phyloP scores from a whole-genome alignment of 2,329 filamentous ascomycete species.

The Rutstroemia sydowiana region DNA sequence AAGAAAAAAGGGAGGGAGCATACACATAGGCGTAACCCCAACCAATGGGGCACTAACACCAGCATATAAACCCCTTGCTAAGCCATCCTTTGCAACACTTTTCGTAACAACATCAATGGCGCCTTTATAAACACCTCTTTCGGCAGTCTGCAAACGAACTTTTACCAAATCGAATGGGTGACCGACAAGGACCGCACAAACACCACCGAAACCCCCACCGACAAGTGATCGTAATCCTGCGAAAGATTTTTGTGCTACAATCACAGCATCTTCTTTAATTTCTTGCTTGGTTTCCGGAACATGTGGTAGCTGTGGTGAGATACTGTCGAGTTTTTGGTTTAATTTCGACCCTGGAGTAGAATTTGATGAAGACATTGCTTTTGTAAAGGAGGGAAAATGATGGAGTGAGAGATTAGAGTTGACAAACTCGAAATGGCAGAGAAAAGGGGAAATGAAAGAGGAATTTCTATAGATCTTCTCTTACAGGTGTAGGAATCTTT shows the following conservation, averaged over 20 bases:
- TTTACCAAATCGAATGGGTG: conserved; percentile 98
- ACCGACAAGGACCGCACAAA: conserved; percentile 89
- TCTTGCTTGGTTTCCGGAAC: conserved; percentile 29
- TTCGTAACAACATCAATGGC: conserved; percentile 89
- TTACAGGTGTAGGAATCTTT: no score
- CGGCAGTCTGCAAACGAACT: conserved; percentile 91
- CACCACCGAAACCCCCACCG: conserved; percentile 85
- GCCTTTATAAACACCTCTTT: conserved; percentile 82
- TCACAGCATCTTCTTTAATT: conserved; percentile 27
- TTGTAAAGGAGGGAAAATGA: not conserved
- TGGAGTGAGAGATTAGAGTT: not conserved
- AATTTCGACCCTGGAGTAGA: conserved; percentile 24
- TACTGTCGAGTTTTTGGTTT: conserved; percentile 23
- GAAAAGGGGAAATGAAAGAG: not conserved
- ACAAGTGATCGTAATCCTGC: conserved; percentile 71
- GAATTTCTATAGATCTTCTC: not conserved
- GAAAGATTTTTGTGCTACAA: conserved; percentile 31
- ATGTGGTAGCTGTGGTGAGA: conserved; percentile 27
- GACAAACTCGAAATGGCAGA: not conserved
- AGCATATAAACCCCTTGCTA: conserved; percentile 80
- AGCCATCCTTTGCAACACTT: conserved; percentile 79
- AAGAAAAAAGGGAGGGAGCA: conserved; percentile 34
- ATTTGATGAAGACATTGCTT: conserved; percentile 6
- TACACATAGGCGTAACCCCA: conserved; percentile 98
- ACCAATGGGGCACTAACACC: conserved; percentile 91